Base-by-base conservation (phyloP, 2,329 filamentous ascomycete genomes). In the Myriosclerotinia curreyana region DNA sequence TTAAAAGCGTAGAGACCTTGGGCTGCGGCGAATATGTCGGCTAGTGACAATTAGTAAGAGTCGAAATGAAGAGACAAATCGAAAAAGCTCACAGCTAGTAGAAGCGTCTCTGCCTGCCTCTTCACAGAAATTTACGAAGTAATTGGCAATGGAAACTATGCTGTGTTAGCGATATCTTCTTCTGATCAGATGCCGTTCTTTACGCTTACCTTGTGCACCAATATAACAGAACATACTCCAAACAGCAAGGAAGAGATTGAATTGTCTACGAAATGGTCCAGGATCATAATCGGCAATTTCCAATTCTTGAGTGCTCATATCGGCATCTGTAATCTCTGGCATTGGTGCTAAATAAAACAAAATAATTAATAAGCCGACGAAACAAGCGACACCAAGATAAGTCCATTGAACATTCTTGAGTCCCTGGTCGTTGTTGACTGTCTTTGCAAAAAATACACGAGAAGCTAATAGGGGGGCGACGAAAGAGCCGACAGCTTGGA, bases 141-240 rank as follows among this genome's bases (percentile, higher is more conserved):
- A 89, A 61, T 76, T 76, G 1, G 86, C 86, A 61, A 88, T 84
- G 65, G 82, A 83, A 46, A 88, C 80, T 64, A 12, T 40, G 12
- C 7, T 14, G 8, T 15, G 15, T 64, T 56, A 51, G 52, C 15
- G 44, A n/a, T 3, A 7, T 4, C 7, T 36, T 15, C 5, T 2
- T 1, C 20, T 22, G 6, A 15, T 2, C 12, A 31, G 3, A 9
- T 15, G 3, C 6, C 28, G 4, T 1, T 6, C 5, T n/a, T 14
- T 0, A 14, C 5, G 31, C 8, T 40, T 58, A 64, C 61, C 61
- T 73, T 94, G 90, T 0, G 89, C 85, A 55, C 90, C 90, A 0
- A 81, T 88, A 74, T 94, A 95, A 74, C 86, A 90, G 76, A 93
- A 93, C 69, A 94, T 90, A 0, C 89, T 87, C 69, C 87, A 83